Base-by-base conservation (phyloP, 306 rosid genomes). In the Begonia peltatifolia region DNA sequence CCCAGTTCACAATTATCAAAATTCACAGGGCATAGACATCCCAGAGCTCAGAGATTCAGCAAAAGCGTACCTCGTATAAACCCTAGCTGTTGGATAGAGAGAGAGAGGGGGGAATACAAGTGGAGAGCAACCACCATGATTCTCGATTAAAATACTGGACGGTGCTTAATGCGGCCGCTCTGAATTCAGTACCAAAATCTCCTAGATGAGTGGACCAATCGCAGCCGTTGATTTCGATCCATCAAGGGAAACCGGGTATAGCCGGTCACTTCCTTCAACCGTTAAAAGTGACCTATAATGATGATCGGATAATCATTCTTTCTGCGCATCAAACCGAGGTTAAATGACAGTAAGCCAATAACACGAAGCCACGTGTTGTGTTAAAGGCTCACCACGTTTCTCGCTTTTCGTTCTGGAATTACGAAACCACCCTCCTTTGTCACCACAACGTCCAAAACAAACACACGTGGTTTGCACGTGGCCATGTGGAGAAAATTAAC, bases 181-280 rank as follows among this genome's bases (percentile, higher is more conserved):
- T 48, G 36, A 38, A 17, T 56, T 11, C 62, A 20, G 14, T 9
- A 64, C 42, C 10, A 42, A 61, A 43, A 42, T 56, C 44, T 58
- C 25, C 55, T 63, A 56, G 46, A 42, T 42, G 8, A 9, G 38
- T 46, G 41, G 68, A 57, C 44, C 14, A 53, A 63, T 23, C 42
- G 0, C 42, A 59, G 67, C 82, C 77, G 69, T 74, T 47, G 73
- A 47, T 60, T 9, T 16, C 2, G 1, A 12, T 1, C 4, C 4
- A 4, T 42, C 57, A 3, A 14, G 9, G 11, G 12, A 22, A 11
- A 62, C 67, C 53, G 60, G 65, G 41, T 59, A 56, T 68, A 59
- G 61, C 61, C 71, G 9, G 74, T 74, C n/a, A 7, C 0, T 7
- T 0, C 48, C 3, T 44, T 10, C 14, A 12, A 11, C 48, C 48